phyloP scores from a whole-genome alignment of 768 basidiomycete genomes.

The Kwoniella mangroviensis region DNA sequence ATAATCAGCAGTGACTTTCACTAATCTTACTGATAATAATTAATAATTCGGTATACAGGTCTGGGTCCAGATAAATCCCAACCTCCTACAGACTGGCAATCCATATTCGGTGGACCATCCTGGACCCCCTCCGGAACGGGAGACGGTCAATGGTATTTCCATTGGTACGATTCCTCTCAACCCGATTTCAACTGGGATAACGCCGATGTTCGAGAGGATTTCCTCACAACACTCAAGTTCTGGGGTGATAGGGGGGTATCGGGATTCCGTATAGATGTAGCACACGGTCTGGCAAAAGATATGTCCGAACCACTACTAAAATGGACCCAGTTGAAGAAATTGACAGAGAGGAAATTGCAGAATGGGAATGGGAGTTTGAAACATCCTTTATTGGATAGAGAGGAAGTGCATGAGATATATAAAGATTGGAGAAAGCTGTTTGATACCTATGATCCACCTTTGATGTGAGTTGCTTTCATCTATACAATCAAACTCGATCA shows the following conservation, averaged over 20 bases:
- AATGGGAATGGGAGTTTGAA: slow-evolving; percentile 28
- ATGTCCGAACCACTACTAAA: slow-evolving; percentile 27
- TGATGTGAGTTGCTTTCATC: slow-evolving; percentile 37
- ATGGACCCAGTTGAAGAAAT: slow-evolving; percentile 32
- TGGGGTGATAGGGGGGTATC: slow-evolving; percentile 49
- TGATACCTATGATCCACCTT: slow-evolving; percentile 47
- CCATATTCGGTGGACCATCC: slow-evolving; percentile 43
- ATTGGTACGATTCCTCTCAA: slow-evolving; percentile 48
- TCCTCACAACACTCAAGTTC: slow-evolving; percentile 45
- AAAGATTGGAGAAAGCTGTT: slow-evolving; percentile 48
- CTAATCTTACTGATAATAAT: background rate
- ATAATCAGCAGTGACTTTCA: background rate
- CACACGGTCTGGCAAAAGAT: slow-evolving; percentile 46
- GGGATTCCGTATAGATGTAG: slow-evolving; percentile 51
- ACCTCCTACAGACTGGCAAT: slow-evolving; percentile 46
- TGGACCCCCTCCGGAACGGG: slow-evolving; percentile 39
- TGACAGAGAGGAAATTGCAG: slow-evolving; percentile 24
- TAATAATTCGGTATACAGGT: slow-evolving; percentile 17
- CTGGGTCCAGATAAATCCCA: slow-evolving; percentile 36
- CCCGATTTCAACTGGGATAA: slow-evolving; percentile 51
- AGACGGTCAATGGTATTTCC: slow-evolving; percentile 50
- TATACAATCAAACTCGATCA: background rate
- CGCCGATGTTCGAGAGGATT: slow-evolving; percentile 46
- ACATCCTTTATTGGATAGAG: slow-evolving; percentile 43
- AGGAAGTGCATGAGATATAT: slow-evolving; percentile 47